Evolutionary conservation across 164 flowering plant genomes (phyloP).

Genomic region (Sextonia rubra): DNA sequence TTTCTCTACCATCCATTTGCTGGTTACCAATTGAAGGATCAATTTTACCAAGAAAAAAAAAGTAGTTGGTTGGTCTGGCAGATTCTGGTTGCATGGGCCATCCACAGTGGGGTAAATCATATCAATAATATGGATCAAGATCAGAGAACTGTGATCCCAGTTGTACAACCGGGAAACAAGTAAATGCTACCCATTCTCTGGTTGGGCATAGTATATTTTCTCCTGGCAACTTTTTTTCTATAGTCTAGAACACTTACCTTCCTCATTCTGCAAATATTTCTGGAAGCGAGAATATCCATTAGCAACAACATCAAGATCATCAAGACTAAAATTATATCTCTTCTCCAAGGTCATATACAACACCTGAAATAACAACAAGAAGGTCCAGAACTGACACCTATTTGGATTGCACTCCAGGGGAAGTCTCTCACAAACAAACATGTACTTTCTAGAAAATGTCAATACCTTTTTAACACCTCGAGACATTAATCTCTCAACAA

Average conservation of each 20-base stretch:
- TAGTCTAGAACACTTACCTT: conserved; percentile 27
- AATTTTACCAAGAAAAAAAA: no score
- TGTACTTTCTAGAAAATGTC: neutral
- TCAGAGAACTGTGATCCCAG: neutral
- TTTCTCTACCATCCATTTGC: neutral
- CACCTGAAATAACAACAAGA: conserved; percentile 38
- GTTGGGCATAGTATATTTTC: neutral
- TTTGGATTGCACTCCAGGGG: no score
- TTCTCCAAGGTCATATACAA: conserved; percentile 81
- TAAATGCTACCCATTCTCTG: neutral
- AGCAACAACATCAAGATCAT: conserved; percentile 76
- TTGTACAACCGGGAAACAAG: neutral
- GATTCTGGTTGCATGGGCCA: neutral
- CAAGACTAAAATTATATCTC: conserved; percentile 84
- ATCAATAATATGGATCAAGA: neutral
- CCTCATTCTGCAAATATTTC: conserved; percentile 41
- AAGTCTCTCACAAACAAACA: neutral
- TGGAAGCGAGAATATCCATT: conserved; percentile 78
- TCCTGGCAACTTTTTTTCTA: neutral
- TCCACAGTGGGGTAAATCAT: neutral
- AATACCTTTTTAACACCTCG: conserved; percentile 60
- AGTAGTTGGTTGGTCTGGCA: neutral
- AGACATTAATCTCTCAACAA: conserved; percentile 55
- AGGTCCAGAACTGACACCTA: neutral
- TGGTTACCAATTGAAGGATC: neutral